Base-by-base conservation (phyloP, 257 asterid genomes). In the Nicotiana attenuata region DNA sequence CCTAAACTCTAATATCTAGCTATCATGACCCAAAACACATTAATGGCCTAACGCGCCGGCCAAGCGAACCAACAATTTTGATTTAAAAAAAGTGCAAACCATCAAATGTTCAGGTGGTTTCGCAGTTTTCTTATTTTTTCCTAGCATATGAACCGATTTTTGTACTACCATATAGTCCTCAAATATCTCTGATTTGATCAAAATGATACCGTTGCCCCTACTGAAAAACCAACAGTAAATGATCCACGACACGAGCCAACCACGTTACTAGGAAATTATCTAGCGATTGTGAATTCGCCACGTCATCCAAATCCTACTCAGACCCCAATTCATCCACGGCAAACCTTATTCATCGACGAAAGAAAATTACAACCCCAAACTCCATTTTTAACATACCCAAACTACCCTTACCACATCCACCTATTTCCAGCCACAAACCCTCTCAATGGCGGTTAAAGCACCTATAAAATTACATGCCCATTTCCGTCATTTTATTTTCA, bases 401-500 rank as follows among this genome's bases (percentile, higher is more conserved):
- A 22, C 8, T 47, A 47, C 78, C 78, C 78, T 20, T 47, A 1
- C 5, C 41, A 13, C 61, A 45, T 22, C 33, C 59, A 38, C 56
- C 56, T 5, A 20, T 69, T 11, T 15, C 19, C 28, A n/a, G 10
- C 5, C 53, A 60, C 31, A 0, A 60, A 61, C 20, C 16, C 35
- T 9, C 57, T 7, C 4, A 29, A n/a, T n/a, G 38, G 24, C 24
- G 61, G 61, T 47, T 22, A 13, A 20, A 52, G 50, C 19, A 52
- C 57, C 57, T 52, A 20, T 26, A 57, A 8, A 17, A 22, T 29
- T 8, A 55, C 1, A 61, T 68, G 19, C 71, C 85, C 57, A 50
- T 35, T 24, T 56, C 41, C 17, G 85, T 82, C 85, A 68, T 78
- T 85, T 29, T 38, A 19, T 11, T 15, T 14, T 5, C n/a, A 26